These are phyloP conservation scores for Mollisia scopiformis DNA, from an alignment of 2,329 filamentous ascomycete species.

Conservation along the genomic window DNA sequence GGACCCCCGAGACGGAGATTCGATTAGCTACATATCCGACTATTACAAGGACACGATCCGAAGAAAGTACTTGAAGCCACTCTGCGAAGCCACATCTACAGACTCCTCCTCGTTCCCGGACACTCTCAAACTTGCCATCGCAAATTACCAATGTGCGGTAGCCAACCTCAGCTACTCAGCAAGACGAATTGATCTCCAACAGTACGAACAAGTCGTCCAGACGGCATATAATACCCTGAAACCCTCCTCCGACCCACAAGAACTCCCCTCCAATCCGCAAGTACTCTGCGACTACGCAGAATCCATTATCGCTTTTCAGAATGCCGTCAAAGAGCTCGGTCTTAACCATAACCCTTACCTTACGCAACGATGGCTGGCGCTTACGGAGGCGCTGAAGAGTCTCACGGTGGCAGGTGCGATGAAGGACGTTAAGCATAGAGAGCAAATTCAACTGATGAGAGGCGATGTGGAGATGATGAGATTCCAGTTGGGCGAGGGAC, in stretches of 20 bases:
- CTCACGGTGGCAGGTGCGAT: too few species aligned
- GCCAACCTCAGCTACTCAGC: conserved; percentile 54
- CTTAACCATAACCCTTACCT: conserved; percentile 10
- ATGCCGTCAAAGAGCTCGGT: conserved; percentile 25
- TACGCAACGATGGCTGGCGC: conserved; percentile 50
- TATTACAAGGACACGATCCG: conserved; percentile 11
- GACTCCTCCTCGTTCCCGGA: too few species aligned
- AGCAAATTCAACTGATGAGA: conserved; percentile 55
- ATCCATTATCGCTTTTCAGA: conserved; percentile 51
- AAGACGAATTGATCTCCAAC: background rate
- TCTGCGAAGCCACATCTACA: too few species aligned
- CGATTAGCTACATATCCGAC: background rate
- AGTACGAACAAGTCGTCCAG: background rate
- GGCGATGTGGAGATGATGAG: conserved; percentile 59
- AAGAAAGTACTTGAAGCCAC: conserved; percentile 1
- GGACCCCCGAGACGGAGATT: background rate
- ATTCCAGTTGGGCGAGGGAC: conserved; percentile 53
- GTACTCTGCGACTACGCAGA: conserved; percentile 5
- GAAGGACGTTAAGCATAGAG: conserved; percentile 50
- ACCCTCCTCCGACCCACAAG: too few species aligned
- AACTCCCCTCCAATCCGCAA: too few species aligned
- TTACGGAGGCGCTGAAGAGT: conserved; percentile 52
- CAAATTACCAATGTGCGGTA: conserved; percentile 58
- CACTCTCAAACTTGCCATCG: conserved; percentile 56
- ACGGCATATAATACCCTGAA: background rate